These are phyloP conservation scores for Irineochytrium annulatum DNA, from an alignment of 192 early-diverging fungal genomes.

Conservation along the genomic window DNA sequence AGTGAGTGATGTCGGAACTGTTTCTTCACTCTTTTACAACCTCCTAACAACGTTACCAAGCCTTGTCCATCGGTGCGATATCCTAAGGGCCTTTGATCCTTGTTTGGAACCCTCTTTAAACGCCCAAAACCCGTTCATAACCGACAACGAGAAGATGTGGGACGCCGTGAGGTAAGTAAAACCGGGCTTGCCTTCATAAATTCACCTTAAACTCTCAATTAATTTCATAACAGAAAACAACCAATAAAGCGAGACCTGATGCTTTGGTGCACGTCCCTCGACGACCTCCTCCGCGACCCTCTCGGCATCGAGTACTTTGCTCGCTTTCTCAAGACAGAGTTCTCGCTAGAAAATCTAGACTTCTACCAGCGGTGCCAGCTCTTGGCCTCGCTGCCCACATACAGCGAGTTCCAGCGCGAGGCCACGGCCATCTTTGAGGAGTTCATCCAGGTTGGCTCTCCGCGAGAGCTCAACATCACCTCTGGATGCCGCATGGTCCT, in stretches of 20 bases:
- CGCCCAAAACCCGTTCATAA: conserved; percentile 29
- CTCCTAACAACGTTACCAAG: conserved; percentile 8
- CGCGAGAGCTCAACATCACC: conserved; percentile 39
- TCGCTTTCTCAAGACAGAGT: conserved; percentile 26
- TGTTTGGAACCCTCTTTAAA: conserved; percentile 15
- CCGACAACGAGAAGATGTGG: conserved; percentile 27
- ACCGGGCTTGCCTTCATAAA: neutral
- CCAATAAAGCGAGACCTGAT: conserved; percentile 28
- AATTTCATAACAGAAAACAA: conserved; percentile 7
- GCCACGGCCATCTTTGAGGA: conserved; percentile 32
- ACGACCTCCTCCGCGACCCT: conserved; percentile 33
- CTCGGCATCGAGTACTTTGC: conserved; percentile 32
- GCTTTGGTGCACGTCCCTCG: conserved; percentile 30
- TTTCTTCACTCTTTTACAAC: conserved; percentile 2
- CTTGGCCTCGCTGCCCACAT: conserved; percentile 24
- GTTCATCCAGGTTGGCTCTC: conserved; percentile 32
- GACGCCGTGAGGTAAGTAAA: conserved; percentile 14
- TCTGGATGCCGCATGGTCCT: conserved; percentile 17
- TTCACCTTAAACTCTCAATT: neutral
- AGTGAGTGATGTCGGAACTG: conserved; percentile 16
- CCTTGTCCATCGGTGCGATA: conserved; percentile 21
- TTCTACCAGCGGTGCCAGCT: conserved; percentile 25
- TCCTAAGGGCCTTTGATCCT: conserved; percentile 31
- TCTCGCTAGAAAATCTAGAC: conserved; percentile 35
- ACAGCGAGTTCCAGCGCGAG: conserved; percentile 21